Conservation (phyloP, 352 stramenopile genomes). For the Phytopythium chamaehyphon region DNA sequence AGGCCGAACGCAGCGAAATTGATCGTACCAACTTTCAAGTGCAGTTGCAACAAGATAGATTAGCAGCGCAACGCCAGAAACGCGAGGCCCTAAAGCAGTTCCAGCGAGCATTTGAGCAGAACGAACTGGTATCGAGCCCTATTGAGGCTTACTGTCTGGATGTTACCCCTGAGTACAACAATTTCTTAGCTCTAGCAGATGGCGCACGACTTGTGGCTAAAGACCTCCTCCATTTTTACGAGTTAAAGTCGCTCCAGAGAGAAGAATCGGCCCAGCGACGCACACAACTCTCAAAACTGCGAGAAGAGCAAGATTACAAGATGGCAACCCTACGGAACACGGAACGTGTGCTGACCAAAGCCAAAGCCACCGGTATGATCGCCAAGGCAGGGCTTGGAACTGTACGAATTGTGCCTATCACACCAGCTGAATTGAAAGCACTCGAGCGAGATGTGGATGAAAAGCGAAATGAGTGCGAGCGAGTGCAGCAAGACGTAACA, state of each 20-base stretch:
- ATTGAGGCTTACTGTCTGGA: constrained; percentile 60
- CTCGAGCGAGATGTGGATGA: constrained; percentile 40
- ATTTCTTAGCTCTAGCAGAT: constrained; percentile 29
- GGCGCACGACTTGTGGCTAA: constrained; percentile 34
- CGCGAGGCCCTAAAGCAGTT: constrained; percentile 53
- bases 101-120: constrained; percentile 60
- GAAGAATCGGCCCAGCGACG: constrained; percentile 34
- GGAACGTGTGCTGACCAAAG: constrained; percentile 60
- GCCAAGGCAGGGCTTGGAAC: constrained; percentile 64
- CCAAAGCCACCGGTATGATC: constrained; percentile 63
- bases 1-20: constrained; percentile 45
- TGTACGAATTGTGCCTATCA: constrained; percentile 63
- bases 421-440: constrained; percentile 30
- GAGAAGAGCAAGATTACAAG: constrained; percentile 31
- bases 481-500: constrained; percentile 31
- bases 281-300: constrained; percentile 24
- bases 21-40: constrained; percentile 38
- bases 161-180: constrained; percentile 21
- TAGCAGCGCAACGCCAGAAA: constrained; percentile 41
- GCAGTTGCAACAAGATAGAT: constrained; percentile 36
- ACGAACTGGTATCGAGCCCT: constrained; percentile 54
- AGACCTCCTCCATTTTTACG: constrained; percentile 57
- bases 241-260: constrained; percentile 49
- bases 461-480: constrained; percentile 38
- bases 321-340: constrained; percentile 32